A percentile compares a stretch with the other conserved stretches of the same genome.
Conservation (phyloP, 2,329 filamentous ascomycete species). For the Chaetomium globosum region DNA sequence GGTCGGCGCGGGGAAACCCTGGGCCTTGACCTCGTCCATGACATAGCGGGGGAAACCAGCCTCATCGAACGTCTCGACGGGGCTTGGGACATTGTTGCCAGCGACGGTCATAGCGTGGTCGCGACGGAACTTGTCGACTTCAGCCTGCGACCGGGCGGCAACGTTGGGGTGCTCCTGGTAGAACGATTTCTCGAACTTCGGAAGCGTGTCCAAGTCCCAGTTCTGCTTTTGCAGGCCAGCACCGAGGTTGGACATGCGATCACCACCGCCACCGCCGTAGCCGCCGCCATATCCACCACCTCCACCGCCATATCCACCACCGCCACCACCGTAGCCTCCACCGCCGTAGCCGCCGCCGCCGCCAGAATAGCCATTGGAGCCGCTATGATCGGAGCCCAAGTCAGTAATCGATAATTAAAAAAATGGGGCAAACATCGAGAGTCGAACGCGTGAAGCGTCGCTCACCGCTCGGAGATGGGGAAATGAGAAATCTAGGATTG, state of each 20-base stretch:
- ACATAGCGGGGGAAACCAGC: slow-evolving; percentile 96
- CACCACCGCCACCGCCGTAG: slow-evolving; percentile 61
- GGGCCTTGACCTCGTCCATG: slow-evolving; percentile 97
- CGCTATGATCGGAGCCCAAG: slow-evolving; percentile 26
- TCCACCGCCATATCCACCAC: slow-evolving; percentile 49
- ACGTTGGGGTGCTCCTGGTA: slow-evolving; percentile 94
- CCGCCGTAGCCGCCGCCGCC: slow-evolving; percentile 41
- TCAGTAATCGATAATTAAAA: slow-evolving; percentile 27
- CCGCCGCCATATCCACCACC: no score
- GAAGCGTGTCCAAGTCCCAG: slow-evolving; percentile 78
- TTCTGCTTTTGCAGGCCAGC: slow-evolving; percentile 82
- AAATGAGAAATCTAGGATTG: background rate
- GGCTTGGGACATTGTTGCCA: slow-evolving; percentile 82
- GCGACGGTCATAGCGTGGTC: slow-evolving; percentile 82
- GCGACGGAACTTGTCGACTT: slow-evolving; percentile 86
- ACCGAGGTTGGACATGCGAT: slow-evolving; percentile 92
- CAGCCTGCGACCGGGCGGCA: slow-evolving; percentile 68
- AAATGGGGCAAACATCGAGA: background rate
- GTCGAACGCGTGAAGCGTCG: background rate
- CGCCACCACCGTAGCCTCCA: slow-evolving; percentile 54
- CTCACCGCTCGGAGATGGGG: background rate
- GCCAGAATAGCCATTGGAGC: slow-evolving; percentile 48
- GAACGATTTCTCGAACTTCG: slow-evolving; percentile 99
- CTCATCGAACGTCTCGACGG: slow-evolving; percentile 96
- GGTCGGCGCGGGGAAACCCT: slow-evolving; percentile 91